A percentile compares a stretch with the other conserved stretches of the same genome.
Evolutionary conservation across 257 asterid genomes (phyloP).

Genomic region (Solanum chaucha): DNA sequence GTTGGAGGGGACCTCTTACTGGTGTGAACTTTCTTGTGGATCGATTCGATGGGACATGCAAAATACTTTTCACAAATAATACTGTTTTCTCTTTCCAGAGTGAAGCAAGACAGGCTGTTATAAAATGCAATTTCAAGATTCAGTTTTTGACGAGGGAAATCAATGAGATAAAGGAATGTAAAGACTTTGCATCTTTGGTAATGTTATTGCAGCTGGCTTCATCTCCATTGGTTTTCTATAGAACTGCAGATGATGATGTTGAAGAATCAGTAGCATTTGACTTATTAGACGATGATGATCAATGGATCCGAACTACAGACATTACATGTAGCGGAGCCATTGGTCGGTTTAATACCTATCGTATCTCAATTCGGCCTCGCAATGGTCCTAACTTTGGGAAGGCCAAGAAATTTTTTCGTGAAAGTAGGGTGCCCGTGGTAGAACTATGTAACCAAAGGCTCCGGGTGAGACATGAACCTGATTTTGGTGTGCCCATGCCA

Average conservation of each 20-base stretch:
- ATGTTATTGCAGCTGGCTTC: constrained; percentile 61
- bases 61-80: constrained; percentile 48
- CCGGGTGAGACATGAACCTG: constrained; percentile 41
- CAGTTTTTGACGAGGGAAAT: constrained; percentile 67
- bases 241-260: constrained; percentile 91
- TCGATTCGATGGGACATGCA: constrained; percentile 66
- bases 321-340: constrained; percentile 68
- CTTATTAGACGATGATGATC: constrained; percentile 89
- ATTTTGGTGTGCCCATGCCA: constrained; percentile 36
- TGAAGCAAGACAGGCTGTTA: constrained; percentile 25
- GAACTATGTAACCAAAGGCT: constrained; percentile 5
- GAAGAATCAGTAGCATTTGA: constrained; percentile 61
- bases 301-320: constrained; percentile 91
- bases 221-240: constrained; percentile 55
- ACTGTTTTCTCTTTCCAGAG: constrained; percentile 48
- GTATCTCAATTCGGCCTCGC: constrained; percentile 52
- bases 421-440: constrained; percentile 28
- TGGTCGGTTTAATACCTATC: constrained; percentile 71
- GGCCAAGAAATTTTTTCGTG: constrained; percentile 39
- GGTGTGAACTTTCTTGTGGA: constrained; percentile 74
- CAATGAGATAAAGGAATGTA: constrained; percentile 33
- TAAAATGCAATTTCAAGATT: constrained; percentile 64
- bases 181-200: constrained; percentile 21
- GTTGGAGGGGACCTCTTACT: constrained; percentile 55
- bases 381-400: constrained; percentile 25